These are phyloP conservation scores for Phytophthora palmivora DNA, from an alignment of 352 stramenopile genomes.

Conservation along the genomic window DNA sequence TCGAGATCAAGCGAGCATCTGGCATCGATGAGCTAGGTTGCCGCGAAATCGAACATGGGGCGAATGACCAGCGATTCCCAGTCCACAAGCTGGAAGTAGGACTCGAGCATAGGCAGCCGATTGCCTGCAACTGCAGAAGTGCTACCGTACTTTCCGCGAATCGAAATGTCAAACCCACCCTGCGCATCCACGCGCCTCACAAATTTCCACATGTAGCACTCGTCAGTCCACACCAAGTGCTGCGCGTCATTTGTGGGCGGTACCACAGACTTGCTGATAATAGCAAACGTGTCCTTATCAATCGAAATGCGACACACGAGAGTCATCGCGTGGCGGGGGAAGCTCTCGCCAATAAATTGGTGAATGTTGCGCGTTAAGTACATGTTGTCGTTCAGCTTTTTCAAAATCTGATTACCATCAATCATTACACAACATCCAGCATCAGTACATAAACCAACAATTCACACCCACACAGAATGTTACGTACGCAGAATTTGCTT, in stretches of 20 bases:
- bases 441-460: not conserved
- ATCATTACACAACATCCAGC: not conserved
- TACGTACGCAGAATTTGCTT: conserved; percentile 87
- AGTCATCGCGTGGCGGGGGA: conserved; percentile 84
- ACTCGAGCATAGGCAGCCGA: conserved; percentile 86
- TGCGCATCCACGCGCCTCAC: conserved; percentile 54
- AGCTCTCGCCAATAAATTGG: conserved; percentile 89
- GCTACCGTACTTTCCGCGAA: conserved; percentile 83
- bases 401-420: conserved; percentile 65
- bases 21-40: conserved; percentile 25
- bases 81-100: conserved; percentile 86
- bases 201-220: conserved; percentile 90
- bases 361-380: conserved; percentile 88
- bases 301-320: conserved; percentile 85
- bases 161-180: conserved; percentile 77
- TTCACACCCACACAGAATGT: not conserved
- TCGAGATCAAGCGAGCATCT: conserved; percentile 18
- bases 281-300: conserved; percentile 83
- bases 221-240: conserved; percentile 89
- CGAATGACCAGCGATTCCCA: conserved; percentile 86
- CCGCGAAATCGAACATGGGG: conserved; percentile 79
- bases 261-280: conserved; percentile 85
- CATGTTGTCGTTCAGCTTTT: conserved; percentile 88
- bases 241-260: conserved; percentile 82
- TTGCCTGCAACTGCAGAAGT: conserved; percentile 85